phyloP scores from a whole-genome alignment of 2,329 filamentous ascomycete species.

The Penicillium crustosum region DNA sequence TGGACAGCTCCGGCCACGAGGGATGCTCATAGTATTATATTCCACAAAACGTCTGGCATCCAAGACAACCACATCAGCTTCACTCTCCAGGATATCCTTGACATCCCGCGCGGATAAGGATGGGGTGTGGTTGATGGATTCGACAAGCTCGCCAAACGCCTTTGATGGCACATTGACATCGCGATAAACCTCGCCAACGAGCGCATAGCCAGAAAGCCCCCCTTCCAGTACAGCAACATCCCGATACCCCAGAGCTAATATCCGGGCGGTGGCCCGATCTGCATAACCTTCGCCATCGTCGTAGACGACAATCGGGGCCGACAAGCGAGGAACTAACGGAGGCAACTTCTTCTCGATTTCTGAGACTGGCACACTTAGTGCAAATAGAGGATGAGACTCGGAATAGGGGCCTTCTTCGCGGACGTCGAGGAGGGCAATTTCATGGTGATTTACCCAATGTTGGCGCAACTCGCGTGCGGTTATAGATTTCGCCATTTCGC shows the following conservation, averaged over 20 bases:
- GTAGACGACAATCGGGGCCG: constrained; percentile 30
- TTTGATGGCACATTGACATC: constrained; percentile 36
- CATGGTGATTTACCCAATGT: constrained; percentile 24
- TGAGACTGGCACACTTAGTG: constrained; percentile 31
- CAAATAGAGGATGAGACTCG: constrained; percentile 30
- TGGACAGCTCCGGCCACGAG: constrained; percentile 32
- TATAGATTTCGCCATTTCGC: constrained; percentile 25
- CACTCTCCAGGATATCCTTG: constrained; percentile 26
- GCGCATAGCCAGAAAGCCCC: constrained; percentile 27
- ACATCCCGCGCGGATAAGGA: constrained; percentile 28
- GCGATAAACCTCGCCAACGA: constrained; percentile 31
- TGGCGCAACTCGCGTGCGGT: constrained; percentile 23
- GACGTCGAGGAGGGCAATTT: constrained; percentile 34
- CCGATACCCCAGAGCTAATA: constrained; percentile 27
- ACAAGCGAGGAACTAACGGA: constrained; percentile 27
- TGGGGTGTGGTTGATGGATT: constrained; percentile 32
- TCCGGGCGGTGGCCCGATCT: constrained; percentile 22
- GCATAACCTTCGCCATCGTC: constrained; percentile 32
- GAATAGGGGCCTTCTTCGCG: constrained; percentile 35
- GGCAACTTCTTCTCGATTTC: constrained; percentile 31
- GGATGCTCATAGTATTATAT: constrained; percentile 37
- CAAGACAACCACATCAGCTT: constrained; percentile 27
- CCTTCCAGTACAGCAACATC: constrained; percentile 28
- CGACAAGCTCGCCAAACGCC: constrained; percentile 35
- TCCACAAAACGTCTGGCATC: constrained; percentile 33